A percentile compares a stretch with the other conserved stretches of the same genome.
Conservation (phyloP, 257 asterid genomes). For the Plantago ovata region DNA sequence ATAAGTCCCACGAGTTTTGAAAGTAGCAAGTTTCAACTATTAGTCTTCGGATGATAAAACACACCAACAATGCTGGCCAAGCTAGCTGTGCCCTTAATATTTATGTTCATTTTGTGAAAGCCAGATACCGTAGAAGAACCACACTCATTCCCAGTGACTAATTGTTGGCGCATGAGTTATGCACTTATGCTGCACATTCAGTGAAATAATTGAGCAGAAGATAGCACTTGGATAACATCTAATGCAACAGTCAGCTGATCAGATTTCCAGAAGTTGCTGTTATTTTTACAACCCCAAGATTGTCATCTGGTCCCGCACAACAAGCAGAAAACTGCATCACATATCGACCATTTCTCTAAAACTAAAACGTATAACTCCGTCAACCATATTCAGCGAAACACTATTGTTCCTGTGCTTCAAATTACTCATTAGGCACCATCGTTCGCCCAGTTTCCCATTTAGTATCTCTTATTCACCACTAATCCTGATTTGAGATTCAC, state of each 20-base stretch:
- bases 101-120: too few relatives aligned
- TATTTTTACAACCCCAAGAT: background rate
- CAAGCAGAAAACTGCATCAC: too few relatives aligned
- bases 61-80: too few relatives aligned
- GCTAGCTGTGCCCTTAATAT: too few relatives aligned
- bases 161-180: background rate
- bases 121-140: background rate
- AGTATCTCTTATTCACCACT: background rate
- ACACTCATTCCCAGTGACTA: slow-evolving; percentile 1
- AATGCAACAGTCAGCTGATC: slow-evolving; percentile 3
- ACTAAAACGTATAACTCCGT: too few relatives aligned
- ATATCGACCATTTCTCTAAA: too few relatives aligned
- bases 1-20: too few relatives aligned
- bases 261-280: background rate
- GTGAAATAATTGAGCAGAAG: background rate
- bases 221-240: background rate
- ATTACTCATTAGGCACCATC: too few relatives aligned
- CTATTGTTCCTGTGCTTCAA: too few relatives aligned
- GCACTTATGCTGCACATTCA: slow-evolving; percentile 11
- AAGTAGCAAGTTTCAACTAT: too few relatives aligned
- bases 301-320: background rate
- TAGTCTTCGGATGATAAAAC: too few relatives aligned
- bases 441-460: too few relatives aligned
- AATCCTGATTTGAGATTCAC: background rate
- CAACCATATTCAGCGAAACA: background rate